phyloP scores from a whole-genome alignment of 768 basidiomycete species.

The Cantharellus cinnabarinus region DNA sequence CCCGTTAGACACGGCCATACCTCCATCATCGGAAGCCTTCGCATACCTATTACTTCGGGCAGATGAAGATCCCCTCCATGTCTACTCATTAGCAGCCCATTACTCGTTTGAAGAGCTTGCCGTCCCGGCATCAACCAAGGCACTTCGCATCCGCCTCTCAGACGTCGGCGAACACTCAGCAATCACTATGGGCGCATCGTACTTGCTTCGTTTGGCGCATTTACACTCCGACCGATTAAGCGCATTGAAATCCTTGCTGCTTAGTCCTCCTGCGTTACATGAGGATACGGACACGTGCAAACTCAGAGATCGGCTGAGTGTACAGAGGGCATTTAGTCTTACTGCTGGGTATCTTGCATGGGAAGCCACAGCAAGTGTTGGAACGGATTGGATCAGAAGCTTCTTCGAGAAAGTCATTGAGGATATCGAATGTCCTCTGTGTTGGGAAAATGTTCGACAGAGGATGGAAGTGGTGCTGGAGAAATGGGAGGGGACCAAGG shows the following conservation, averaged over 20 bases:
- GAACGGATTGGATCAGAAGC: background rate
- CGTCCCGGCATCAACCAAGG: background rate
- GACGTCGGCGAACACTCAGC: background rate
- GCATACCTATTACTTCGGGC: background rate
- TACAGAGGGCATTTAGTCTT: background rate
- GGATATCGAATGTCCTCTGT: background rate
- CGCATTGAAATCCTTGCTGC: background rate
- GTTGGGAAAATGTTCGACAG: background rate
- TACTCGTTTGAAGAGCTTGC: background rate
- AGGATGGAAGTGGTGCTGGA: background rate
- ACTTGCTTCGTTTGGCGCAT: background rate
- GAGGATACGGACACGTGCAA: background rate
- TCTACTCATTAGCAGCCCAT: background rate
- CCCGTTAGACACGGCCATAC: background rate
- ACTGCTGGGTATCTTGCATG: background rate
- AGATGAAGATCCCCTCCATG: background rate
- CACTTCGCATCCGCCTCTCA: background rate
- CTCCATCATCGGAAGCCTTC: background rate
- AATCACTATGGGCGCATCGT: background rate
- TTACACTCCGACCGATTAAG: background rate
- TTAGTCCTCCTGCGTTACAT: background rate
- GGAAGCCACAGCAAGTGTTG: background rate
- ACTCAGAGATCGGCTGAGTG: background rate
- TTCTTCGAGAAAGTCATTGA: background rate
- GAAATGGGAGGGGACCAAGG: background rate